Base-by-base conservation (phyloP, 2,329 filamentous ascomycete species). In the Verticillium tricorpus region DNA sequence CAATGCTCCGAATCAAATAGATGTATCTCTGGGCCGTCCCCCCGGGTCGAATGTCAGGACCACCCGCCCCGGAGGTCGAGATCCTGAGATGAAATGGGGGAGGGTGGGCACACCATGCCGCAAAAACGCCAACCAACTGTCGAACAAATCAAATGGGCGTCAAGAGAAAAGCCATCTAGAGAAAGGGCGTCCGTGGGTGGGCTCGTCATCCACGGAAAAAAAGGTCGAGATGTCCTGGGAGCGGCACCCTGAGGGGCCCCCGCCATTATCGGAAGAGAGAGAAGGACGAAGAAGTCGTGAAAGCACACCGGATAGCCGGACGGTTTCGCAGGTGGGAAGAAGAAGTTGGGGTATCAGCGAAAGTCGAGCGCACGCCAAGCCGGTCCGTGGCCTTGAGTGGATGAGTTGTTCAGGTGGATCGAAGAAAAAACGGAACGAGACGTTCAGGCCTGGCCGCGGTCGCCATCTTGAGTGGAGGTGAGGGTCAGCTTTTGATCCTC, bases 391-490 rank as follows among this genome's bases (percentile, higher is more conserved):
- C 45, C 19, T 22, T 25, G 25, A n/a, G 11, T 22, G 45, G 9
- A 19, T n/a, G n/a, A 17, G 39, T 17, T 39, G 35, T 37, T 15
- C 15, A 40, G 6, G 17, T 40, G 17, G 37, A 14, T 40, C 37
- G 37, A 63, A n/a, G n/a, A 54, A 39, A 54, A 58, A 50, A 28
- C 28, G 28, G 60, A 65, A 54, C 57, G 59, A 60, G 59, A 11
- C 54, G 54, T 32, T 67, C 66, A 68, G 59, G 64, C 69, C 69
- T 73, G 72, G 63, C 76, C 74, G 67, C 67, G 69, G 64, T 77
- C 74, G 66, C 76, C 76, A 67, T 77, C 76, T 77, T 68, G 52
- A 58, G 39, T 19, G 59, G 32, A 59, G 59, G 60, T 45, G 56
- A 61, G 60, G 60, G 22, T 56, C 50, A 28, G 32, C n/a, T 40